A percentile compares a stretch with the other conserved stretches of the same genome.
Evolutionary conservation across 768 basidiomycete genomes (phyloP).

Genomic region (Porphyrellus cyaneotinctus): DNA sequence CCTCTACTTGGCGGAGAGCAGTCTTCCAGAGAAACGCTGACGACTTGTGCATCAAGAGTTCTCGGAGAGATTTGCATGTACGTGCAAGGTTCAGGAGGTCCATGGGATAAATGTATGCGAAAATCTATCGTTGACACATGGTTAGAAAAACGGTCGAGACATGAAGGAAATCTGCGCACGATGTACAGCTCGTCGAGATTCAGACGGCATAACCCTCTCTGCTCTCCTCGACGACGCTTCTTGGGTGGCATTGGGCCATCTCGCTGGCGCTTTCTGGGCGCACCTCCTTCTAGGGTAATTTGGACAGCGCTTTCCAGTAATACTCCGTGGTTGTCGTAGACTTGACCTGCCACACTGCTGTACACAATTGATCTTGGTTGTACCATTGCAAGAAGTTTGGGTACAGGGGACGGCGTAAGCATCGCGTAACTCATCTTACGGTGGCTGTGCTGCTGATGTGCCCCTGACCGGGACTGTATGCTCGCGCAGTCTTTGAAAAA

Average conservation of each 20-base stretch:
- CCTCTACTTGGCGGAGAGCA: not conserved
- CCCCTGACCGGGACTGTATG: too few relatives aligned
- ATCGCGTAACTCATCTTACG: slow-evolving; percentile 7
- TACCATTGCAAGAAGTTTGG: slow-evolving; percentile 6
- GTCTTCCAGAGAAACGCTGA: not conserved
- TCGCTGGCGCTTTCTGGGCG: slow-evolving; percentile 6
- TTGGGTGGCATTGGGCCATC: not conserved
- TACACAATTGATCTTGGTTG: not conserved
- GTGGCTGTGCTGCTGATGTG: slow-evolving; percentile 11
- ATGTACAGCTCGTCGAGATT: slow-evolving; percentile 23
- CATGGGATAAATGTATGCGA: not conserved
- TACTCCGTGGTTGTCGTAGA: not conserved
- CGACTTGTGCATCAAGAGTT: not conserved
- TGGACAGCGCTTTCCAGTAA: not conserved
- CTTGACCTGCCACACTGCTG: not conserved
- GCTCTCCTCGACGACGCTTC: slow-evolving; percentile 7
- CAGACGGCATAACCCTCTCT: slow-evolving; percentile 8
- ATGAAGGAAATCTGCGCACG: slow-evolving; percentile 6
- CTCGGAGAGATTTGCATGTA: not conserved
- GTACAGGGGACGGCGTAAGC: slow-evolving; percentile 32
- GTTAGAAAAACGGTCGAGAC: not conserved
- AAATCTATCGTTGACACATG: not conserved
- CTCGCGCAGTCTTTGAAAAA: too few relatives aligned
- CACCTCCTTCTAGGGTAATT: not conserved
- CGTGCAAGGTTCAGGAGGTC: not conserved